A percentile compares a stretch with the other conserved stretches of the same genome.
Conservation (phyloP, 2,329 filamentous ascomycete genomes). For the Penicillium brevicompactum region DNA sequence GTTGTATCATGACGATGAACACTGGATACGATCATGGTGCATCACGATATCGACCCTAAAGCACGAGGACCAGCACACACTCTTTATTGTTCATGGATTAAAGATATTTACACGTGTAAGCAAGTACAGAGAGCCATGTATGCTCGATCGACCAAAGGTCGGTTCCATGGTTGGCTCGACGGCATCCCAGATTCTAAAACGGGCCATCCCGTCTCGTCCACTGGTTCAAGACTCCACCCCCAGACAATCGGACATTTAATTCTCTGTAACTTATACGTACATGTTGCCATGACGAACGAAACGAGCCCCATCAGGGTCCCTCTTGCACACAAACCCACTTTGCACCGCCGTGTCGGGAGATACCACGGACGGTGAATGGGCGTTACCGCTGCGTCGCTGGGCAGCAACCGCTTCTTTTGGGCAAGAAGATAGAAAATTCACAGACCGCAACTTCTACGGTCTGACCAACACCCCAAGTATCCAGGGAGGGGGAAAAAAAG, state of each 20-base stretch:
- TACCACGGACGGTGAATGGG: slow-evolving; percentile 28
- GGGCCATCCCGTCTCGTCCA: slow-evolving; percentile 27
- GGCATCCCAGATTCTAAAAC: slow-evolving; percentile 16
- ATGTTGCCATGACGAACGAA: slow-evolving; percentile 27
- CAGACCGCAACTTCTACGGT: slow-evolving; percentile 30
- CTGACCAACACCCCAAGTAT: neutral
- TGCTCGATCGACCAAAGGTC: slow-evolving; percentile 1
- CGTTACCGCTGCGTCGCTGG: slow-evolving; percentile 39
- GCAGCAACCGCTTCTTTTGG: slow-evolving; percentile 33
- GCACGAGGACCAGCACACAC: neutral
- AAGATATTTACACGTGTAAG: neutral
- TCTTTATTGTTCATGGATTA: neutral
- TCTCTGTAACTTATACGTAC: slow-evolving; percentile 3
- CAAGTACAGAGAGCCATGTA: neutral
- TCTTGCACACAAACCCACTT: slow-evolving; percentile 19
- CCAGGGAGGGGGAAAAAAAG: neutral
- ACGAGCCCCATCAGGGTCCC: slow-evolving; percentile 8
- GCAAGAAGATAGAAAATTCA: slow-evolving; percentile 20
- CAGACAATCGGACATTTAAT: slow-evolving; percentile 11
- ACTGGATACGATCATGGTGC: neutral
- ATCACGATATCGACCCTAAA: neutral
- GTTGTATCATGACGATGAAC: slow-evolving; percentile 9
- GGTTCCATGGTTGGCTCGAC: slow-evolving; percentile 24
- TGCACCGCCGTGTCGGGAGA: slow-evolving; percentile 28
- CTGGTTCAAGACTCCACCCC: slow-evolving; percentile 27